Percentiles rank a stretch among this genome's conserved stretches.
These are phyloP conservation scores for Auricularia cornea DNA, from an alignment of 768 basidiomycete genomes.

Conservation along the genomic window DNA sequence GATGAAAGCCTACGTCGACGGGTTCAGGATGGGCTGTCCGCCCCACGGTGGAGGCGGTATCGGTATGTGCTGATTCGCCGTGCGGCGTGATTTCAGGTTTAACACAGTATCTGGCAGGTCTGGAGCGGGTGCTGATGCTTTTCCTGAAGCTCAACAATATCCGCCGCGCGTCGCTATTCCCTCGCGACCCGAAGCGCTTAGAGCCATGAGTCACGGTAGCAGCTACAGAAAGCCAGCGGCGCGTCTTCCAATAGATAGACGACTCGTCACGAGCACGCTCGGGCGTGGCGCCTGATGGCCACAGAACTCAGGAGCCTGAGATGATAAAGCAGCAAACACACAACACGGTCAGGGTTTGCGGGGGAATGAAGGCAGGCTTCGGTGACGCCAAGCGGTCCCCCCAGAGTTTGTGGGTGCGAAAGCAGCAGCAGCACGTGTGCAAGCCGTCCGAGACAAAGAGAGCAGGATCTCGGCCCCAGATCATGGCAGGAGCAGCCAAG, in stretches of 20 bases:
- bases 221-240: neutral
- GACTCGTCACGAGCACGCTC: too few species aligned
- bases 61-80: conserved; percentile 29
- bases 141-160: conserved; percentile 97
- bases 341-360: too few species aligned
- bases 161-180: conserved; percentile 86
- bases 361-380: too few species aligned
- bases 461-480: too few species aligned
- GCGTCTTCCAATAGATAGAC: neutral
- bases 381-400: too few species aligned
- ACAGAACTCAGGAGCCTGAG: too few species aligned
- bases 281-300: too few species aligned
- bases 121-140: conserved; percentile 94
- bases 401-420: too few species aligned
- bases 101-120: conserved; percentile 25
- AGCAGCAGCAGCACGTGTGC: too few species aligned
- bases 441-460: too few species aligned
- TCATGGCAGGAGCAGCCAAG: too few species aligned
- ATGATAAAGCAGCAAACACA: too few species aligned
- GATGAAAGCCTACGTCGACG: conserved; percentile 90
- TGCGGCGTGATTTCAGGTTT: neutral
- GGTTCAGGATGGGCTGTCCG: conserved; percentile 88
- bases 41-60: conserved; percentile 98
- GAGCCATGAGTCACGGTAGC: conserved; percentile 49
- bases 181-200: conserved; percentile 91